A percentile compares a stretch with the other conserved stretches of the same genome.
Conservation (phyloP, 208 protist species). For the Acanthamoeba triangularis region DNA sequence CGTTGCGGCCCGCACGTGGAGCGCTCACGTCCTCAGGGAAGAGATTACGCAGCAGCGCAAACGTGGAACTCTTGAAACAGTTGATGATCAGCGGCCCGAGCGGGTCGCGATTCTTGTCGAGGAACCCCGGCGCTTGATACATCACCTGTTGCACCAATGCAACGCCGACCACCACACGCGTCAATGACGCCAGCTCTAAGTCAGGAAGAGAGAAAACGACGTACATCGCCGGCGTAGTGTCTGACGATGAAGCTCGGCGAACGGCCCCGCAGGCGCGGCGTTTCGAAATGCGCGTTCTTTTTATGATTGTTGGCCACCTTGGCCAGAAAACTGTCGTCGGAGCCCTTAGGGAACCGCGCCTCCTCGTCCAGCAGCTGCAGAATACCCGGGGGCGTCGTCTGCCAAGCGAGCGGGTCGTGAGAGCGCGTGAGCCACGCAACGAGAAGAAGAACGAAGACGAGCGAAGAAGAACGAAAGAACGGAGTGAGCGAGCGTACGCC, state of each 20-base stretch:
- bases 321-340: slow-evolving; percentile 81
- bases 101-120: slow-evolving; percentile 84
- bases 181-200: neutral
- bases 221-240: slow-evolving; percentile 89
- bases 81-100: slow-evolving; percentile 85
- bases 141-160: slow-evolving; percentile 46
- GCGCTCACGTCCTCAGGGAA: neutral
- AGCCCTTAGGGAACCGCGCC: slow-evolving; percentile 84
- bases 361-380: slow-evolving; percentile 88
- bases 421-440: neutral
- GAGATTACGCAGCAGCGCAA: neutral
- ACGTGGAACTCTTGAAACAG: slow-evolving; percentile 91
- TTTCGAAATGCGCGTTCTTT: slow-evolving; percentile 67
- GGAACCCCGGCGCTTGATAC: slow-evolving; percentile 93
- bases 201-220: neutral
- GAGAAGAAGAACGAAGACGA: neutral
- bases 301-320: slow-evolving; percentile 84
- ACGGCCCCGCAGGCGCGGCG: slow-evolving; percentile 30
- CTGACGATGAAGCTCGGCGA: slow-evolving; percentile 83
- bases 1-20: neutral
- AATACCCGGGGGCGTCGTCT: slow-evolving; percentile 75
- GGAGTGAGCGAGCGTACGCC: neutral
- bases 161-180: neutral
- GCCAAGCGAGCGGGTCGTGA: neutral
- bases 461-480: too few relatives aligned